Conservation (phyloP, 2,329 filamentous ascomycete species). For the Venturia effusa region DNA sequence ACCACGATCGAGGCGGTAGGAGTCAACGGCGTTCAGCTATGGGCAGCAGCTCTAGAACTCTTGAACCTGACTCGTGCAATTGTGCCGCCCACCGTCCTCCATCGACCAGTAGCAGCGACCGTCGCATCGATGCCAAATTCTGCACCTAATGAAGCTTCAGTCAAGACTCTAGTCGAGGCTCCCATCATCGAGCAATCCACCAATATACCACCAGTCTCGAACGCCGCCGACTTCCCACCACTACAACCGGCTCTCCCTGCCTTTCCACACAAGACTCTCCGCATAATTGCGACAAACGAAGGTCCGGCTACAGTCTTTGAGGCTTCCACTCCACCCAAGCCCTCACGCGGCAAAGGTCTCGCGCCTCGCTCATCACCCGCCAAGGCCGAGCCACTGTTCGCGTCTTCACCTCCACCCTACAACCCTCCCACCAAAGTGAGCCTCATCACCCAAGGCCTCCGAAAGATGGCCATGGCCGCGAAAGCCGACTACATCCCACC, state of each 20-base stretch:
- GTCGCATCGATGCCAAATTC: neutral
- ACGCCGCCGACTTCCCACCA: neutral
- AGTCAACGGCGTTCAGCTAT: constrained; percentile 25
- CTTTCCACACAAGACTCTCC: neutral
- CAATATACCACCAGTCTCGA: neutral
- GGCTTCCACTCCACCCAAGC: neutral
- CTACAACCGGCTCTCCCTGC: neutral
- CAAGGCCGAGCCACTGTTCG: neutral
- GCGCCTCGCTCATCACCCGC: neutral
- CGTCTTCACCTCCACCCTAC: neutral
- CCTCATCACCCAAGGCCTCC: neutral
- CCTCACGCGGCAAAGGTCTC: neutral
- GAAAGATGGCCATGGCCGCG: neutral
- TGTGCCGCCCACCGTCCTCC: constrained; percentile 10
- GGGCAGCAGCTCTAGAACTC: constrained; percentile 24
- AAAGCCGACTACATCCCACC: neutral
- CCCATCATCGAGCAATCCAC: neutral
- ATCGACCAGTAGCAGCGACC: neutral
- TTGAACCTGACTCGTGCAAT: constrained; percentile 23
- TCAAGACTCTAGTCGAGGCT: neutral
- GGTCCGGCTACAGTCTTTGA: neutral
- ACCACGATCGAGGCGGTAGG: constrained; percentile 24
- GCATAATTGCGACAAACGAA: neutral
- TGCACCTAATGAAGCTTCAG: neutral
- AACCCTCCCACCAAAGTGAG: neutral